Conservation (phyloP, 768 basidiomycete genomes). For the Tylopilus vinaceipallidus region DNA sequence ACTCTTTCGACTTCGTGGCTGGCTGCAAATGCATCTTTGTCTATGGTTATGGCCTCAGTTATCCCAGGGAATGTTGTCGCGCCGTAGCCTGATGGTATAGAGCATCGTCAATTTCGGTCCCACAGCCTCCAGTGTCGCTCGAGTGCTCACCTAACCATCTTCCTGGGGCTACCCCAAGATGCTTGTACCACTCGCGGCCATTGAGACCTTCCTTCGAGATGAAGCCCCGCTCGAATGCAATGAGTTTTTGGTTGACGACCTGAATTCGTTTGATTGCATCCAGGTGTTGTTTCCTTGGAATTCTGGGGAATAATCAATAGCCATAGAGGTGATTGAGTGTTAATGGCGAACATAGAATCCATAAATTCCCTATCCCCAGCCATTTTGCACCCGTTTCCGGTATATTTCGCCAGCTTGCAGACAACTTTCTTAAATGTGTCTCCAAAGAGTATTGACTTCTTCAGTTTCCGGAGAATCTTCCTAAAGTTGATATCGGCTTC, state of each 20-base stretch:
- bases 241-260: constrained; percentile 64
- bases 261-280: constrained; percentile 59
- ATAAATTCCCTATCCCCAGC: constrained; percentile 1
- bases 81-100: constrained; percentile 59
- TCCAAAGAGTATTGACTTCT: constrained; percentile 23
- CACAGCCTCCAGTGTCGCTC: not conserved
- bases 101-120: constrained; percentile 1
- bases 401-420: constrained; percentile 37
- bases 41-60: constrained; percentile 74
- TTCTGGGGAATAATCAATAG: constrained; percentile 15
- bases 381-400: constrained; percentile 28
- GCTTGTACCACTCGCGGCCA: constrained; percentile 84
- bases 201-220: constrained; percentile 79
- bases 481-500: constrained; percentile 52
- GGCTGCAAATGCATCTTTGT: constrained; percentile 63
- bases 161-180: constrained; percentile 89
- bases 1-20: constrained; percentile 62
- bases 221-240: constrained; percentile 77
- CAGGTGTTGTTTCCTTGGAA: constrained; percentile 37
- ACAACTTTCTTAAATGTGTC: constrained; percentile 15
- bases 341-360: constrained; percentile 13
- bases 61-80: constrained; percentile 84
- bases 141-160: constrained; percentile 68
- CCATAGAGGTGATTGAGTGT: not conserved
- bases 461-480: constrained; percentile 40